These are phyloP conservation scores for Salicornia ramosissima DNA, from an alignment of 148 eudicot species.

Conservation along the genomic window DNA sequence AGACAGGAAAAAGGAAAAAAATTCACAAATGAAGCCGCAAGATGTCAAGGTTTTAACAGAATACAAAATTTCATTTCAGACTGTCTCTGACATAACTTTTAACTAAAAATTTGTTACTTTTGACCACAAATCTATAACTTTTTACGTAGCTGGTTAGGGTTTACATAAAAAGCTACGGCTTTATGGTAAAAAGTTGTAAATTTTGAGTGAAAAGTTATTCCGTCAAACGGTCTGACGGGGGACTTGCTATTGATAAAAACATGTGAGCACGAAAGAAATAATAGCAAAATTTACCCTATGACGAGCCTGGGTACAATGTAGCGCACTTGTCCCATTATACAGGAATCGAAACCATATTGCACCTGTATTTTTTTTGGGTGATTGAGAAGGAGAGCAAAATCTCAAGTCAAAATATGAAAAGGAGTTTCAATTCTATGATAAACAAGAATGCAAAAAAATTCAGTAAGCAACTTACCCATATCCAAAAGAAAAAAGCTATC, in stretches of 20 bases:
- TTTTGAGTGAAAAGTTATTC: too few species aligned
- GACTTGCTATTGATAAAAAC: too few species aligned
- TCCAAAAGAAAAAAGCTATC: slow-evolving; percentile 85
- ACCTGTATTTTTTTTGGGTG: slow-evolving; percentile 31
- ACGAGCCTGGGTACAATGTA: slow-evolving; percentile 62
- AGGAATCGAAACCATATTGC: slow-evolving; percentile 58
- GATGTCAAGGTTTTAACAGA: slow-evolving; percentile 18
- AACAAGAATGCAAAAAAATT: background rate
- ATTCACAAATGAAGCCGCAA: slow-evolving; percentile 14
- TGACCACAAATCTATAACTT: too few species aligned
- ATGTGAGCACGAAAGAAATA: background rate
- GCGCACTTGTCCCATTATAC: slow-evolving; percentile 64
- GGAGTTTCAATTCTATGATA: background rate
- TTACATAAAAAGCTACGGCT: too few species aligned
- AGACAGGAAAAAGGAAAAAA: slow-evolving; percentile 16
- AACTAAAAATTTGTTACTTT: too few species aligned
- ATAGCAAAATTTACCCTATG: slow-evolving; percentile 43
- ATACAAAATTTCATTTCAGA: too few species aligned
- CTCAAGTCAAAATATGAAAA: background rate
- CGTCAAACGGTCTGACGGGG: too few species aligned
- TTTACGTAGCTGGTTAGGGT: too few species aligned
- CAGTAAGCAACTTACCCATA: slow-evolving; percentile 47
- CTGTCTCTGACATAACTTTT: too few species aligned
- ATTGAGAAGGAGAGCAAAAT: background rate
- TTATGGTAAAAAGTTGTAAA: too few species aligned